Evolutionary conservation across 208 protist genomes (phyloP).

Genomic region (Trypanosoma cruzi): DNA sequence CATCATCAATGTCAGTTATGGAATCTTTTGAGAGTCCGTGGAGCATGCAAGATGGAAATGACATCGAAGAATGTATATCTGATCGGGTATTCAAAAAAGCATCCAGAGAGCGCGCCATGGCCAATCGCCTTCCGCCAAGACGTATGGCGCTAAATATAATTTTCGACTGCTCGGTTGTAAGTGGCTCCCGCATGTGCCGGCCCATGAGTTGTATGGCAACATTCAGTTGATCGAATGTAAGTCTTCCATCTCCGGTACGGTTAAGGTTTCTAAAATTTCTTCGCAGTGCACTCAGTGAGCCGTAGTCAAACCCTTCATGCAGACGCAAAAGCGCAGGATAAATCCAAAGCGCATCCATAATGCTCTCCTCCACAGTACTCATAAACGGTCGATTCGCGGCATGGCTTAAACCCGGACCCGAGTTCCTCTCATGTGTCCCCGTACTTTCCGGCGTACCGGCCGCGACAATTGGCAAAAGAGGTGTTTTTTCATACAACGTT

Average conservation of each 20-base stretch:
- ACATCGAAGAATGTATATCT: neutral
- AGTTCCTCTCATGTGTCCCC: neutral
- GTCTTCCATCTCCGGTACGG: constrained; percentile 41
- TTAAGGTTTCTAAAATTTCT: constrained; percentile 58
- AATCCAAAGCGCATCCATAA: constrained; percentile 46
- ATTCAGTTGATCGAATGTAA: constrained; percentile 59
- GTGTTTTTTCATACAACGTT: no score
- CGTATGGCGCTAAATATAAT: constrained; percentile 14
- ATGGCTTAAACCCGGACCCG: neutral
- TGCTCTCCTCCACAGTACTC: neutral
- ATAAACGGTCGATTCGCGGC: neutral
- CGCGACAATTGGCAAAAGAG: neutral
- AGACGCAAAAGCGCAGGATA: constrained; percentile 59
- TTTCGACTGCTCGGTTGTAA: constrained; percentile 37
- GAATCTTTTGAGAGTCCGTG: no score
- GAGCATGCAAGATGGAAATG: no score
- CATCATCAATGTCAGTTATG: constrained; percentile 14
- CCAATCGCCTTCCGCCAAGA: neutral
- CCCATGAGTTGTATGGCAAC: constrained; percentile 56
- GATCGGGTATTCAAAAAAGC: neutral
- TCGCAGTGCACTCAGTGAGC: constrained; percentile 33
- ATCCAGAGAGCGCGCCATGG: neutral
- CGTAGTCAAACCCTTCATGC: constrained; percentile 54
- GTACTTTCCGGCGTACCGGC: neutral
- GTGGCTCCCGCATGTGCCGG: constrained; percentile 42